phyloP scores from a whole-genome alignment of 1,139 yeast genomes.

The Candida sp. region DNA sequence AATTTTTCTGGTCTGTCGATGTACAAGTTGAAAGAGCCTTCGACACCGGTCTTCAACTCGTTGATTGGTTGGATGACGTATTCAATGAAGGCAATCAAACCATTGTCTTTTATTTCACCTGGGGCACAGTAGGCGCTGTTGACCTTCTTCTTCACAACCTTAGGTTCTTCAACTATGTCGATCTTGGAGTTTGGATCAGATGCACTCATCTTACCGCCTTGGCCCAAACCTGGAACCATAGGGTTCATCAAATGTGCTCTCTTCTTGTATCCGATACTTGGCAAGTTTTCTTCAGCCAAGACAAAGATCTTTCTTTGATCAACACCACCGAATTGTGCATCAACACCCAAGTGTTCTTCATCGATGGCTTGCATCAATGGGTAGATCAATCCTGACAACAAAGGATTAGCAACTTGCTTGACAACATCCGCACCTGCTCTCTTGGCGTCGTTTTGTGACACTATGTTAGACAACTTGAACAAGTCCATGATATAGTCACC shows the following conservation, averaged over 20 bases:
- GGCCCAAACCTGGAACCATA: slow-evolving; percentile 97
- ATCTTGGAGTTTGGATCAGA: slow-evolving; percentile 98
- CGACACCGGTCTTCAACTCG: slow-evolving; percentile 64
- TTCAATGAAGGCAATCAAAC: slow-evolving; percentile 84
- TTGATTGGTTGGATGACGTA: slow-evolving; percentile 87
- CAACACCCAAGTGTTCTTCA: slow-evolving; percentile 88
- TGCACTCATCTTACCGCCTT: slow-evolving; percentile 99
- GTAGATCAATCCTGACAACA: slow-evolving; percentile 91
- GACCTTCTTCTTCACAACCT: slow-evolving; percentile 86
- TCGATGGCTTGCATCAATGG: slow-evolving; percentile 99
- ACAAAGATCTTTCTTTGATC: slow-evolving; percentile 99
- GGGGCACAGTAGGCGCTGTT: slow-evolving; percentile 95
- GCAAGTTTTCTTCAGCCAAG: slow-evolving; percentile 94
- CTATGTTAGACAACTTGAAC: slow-evolving; percentile 80
- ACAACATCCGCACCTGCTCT: slow-evolving; percentile 99
- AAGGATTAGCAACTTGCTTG: slow-evolving; percentile 94
- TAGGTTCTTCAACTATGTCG: slow-evolving; percentile 90
- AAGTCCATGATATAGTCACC: slow-evolving; percentile 87
- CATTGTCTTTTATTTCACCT: slow-evolving; percentile 91
- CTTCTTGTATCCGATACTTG: slow-evolving; percentile 88
- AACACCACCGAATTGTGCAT: slow-evolving; percentile 98
- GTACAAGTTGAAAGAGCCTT: slow-evolving; percentile 61
- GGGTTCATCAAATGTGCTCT: slow-evolving; percentile 99
- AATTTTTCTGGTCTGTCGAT: slow-evolving; percentile 95
- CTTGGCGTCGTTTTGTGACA: slow-evolving; percentile 94